These are phyloP conservation scores for Neodidymelliopsis sp. DNA, from an alignment of 2,329 filamentous ascomycete species.

Conservation along the genomic window DNA sequence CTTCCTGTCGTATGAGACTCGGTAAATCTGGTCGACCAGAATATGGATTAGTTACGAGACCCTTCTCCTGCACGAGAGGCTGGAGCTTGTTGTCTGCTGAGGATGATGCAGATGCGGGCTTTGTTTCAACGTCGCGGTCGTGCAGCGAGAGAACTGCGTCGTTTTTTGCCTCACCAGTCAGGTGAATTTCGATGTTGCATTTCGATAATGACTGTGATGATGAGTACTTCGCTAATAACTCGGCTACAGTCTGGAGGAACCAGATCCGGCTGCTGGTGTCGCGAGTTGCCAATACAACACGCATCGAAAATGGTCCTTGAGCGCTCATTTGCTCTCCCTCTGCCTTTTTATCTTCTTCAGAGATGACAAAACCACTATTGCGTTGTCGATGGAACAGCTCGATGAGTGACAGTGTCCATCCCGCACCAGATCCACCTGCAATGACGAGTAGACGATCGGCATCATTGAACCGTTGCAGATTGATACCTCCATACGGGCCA, in stretches of 20 bases:
- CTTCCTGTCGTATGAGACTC: background rate
- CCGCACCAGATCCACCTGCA: constrained; percentile 64
- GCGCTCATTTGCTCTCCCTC: background rate
- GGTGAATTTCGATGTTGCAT: background rate
- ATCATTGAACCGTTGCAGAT: constrained; percentile 34
- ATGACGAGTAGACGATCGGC: constrained; percentile 57
- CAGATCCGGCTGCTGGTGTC: background rate
- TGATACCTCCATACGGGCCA: constrained; percentile 66
- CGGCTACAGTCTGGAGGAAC: background rate
- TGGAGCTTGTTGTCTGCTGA: background rate
- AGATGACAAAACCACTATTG: no score
- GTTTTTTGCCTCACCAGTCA: background rate
- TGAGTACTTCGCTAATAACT: background rate
- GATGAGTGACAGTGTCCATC: constrained; percentile 60
- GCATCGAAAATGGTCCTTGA: background rate
- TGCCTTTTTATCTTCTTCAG: background rate
- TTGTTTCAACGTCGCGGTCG: background rate
- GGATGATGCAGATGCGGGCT: background rate
- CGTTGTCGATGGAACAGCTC: constrained; percentile 38
- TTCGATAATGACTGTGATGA: background rate
- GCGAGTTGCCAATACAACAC: constrained; percentile 1
- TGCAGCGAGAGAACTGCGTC: background rate
- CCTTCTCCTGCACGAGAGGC: background rate
- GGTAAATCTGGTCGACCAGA: background rate
- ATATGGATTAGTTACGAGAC: background rate